Percentiles rank a stretch among this genome's conserved stretches.
These are phyloP conservation scores for Boletus insuetus DNA, from an alignment of 768 basidiomycete genomes.

Conservation along the genomic window DNA sequence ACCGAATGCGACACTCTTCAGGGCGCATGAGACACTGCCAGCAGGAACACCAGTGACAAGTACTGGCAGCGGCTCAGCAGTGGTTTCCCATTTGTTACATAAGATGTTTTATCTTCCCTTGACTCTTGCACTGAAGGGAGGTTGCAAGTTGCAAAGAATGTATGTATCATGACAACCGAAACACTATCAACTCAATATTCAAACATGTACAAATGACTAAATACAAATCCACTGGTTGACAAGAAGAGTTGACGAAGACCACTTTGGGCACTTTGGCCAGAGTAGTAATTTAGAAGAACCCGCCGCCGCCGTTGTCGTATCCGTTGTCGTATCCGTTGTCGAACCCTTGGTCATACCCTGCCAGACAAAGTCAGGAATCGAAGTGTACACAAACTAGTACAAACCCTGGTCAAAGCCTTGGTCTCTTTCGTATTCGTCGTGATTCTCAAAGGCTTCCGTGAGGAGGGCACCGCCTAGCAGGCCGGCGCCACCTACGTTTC, in stretches of 20 bases:
- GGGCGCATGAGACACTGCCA: too few relatives aligned
- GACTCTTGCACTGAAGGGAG: too few relatives aligned
- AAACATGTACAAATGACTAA: neutral
- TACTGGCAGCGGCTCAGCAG: too few relatives aligned
- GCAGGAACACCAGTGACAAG: too few relatives aligned
- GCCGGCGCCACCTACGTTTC: constrained; percentile 52
- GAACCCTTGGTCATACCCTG: constrained; percentile 18
- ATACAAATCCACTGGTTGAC: constrained; percentile 17
- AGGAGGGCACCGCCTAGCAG: constrained; percentile 63
- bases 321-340: too few relatives aligned
- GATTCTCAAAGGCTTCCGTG: constrained; percentile 47
- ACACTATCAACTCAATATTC: neutral
- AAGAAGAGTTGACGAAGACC: neutral
- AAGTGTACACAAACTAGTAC: constrained; percentile 3
- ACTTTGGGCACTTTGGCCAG: neutral
- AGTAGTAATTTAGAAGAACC: constrained; percentile 7
- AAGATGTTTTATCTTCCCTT: too few relatives aligned
- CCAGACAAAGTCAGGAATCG: constrained; percentile 6
- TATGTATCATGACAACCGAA: neutral
- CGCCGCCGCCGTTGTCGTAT: neutral
- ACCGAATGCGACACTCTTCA: too few relatives aligned
- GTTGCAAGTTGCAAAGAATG: too few relatives aligned
- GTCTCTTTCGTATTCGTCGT: constrained; percentile 33
- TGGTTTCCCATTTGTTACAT: too few relatives aligned
- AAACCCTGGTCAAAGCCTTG: constrained; percentile 37